Base-by-base conservation (phyloP, 139 green algal species). In the Chlamydomonas schloesseri region DNA sequence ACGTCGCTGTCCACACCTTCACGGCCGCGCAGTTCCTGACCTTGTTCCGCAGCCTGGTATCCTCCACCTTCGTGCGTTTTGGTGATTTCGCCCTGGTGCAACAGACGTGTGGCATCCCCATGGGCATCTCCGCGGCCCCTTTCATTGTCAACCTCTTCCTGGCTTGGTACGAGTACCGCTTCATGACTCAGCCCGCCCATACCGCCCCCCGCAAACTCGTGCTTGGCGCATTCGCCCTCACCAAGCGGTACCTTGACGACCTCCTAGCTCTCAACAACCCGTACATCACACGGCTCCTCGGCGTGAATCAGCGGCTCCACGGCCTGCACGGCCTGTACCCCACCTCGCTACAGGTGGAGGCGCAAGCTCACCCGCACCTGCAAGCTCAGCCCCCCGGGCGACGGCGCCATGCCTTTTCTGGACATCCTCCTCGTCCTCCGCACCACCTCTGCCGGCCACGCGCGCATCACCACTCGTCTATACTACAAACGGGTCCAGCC, bases 141-240 rank as follows among this genome's bases (percentile, higher is more conserved):
- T 68, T 36, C 73, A 81, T 81, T 21, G 73, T 53, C 23, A 68
- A 81, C 31, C 31, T 81, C 20, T 81, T 70, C 73, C 53, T 81
- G 13, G 73, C n/a, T 0, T 68, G 70, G 70, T 58, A 50, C 23
- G 68, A 73, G 18, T 73, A 31, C 70, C 20, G 31, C 6, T 68
- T 68, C 50, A 33, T 68, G 15, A 8, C 6, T 1, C 73, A 68
- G 24, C 28, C 29, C 64, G 14, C 34, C 29, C 8, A 10, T 24
- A 29, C 29, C 10, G 26, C n/a, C 2, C 64, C 29, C n/a, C 64
- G 3, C 29, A 37, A 10, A 10, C 9, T 8, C 8, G n/a, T 37
- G 26, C 29, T 71, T 1, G n/a, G n/a, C n/a, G 18, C 64, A 29
- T 37, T 71, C 62, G 23, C 17, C 28, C 62, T 69, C 24, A 34